These are phyloP conservation scores for Chaetomium sp. DNA, from an alignment of 2,329 filamentous ascomycete genomes.

Conservation along the genomic window DNA sequence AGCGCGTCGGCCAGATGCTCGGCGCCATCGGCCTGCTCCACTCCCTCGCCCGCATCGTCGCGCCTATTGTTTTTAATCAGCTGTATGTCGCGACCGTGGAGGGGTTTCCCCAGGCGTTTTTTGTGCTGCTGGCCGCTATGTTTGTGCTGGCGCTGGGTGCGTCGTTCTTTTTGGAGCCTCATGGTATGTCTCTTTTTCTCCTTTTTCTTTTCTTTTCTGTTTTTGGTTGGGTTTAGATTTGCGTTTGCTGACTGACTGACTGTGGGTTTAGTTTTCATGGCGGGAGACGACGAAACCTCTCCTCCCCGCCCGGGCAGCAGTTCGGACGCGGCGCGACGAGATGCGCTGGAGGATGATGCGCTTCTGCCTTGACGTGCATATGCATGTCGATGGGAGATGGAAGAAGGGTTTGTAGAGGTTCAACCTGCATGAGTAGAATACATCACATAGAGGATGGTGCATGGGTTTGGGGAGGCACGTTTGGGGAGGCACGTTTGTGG, in stretches of 20 bases:
- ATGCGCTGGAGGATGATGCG: conserved; percentile 33
- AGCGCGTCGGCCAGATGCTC: conserved; percentile 81
- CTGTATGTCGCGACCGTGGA: conserved; percentile 82
- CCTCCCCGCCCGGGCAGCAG: not conserved
- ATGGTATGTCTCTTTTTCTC: conserved; percentile 60
- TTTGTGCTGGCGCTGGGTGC: conserved; percentile 68
- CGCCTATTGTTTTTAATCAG: conserved; percentile 80
- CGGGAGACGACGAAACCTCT: conserved; percentile 26
- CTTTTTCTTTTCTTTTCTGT: not conserved
- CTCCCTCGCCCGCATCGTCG: conserved; percentile 74
- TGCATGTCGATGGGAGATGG: not conserved
- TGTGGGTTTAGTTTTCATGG: conserved; percentile 31
- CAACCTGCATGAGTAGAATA: not conserved
- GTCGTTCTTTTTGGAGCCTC: conserved; percentile 71
- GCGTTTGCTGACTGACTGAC: conserved; percentile 18
- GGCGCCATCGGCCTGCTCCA: conserved; percentile 87
- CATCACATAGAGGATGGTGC: not conserved
- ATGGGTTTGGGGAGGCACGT: not conserved
- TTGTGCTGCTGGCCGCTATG: conserved; percentile 69
- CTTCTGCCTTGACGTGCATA: conserved; percentile 25
- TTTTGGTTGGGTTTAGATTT: not conserved
- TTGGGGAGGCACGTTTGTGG: not conserved
- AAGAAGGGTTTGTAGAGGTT: not conserved
- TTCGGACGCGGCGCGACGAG: conserved; percentile 17
- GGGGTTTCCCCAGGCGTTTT: conserved; percentile 78